phyloP scores from a whole-genome alignment of 2,329 filamentous ascomycete species.

The Aspergillus hortae region DNA sequence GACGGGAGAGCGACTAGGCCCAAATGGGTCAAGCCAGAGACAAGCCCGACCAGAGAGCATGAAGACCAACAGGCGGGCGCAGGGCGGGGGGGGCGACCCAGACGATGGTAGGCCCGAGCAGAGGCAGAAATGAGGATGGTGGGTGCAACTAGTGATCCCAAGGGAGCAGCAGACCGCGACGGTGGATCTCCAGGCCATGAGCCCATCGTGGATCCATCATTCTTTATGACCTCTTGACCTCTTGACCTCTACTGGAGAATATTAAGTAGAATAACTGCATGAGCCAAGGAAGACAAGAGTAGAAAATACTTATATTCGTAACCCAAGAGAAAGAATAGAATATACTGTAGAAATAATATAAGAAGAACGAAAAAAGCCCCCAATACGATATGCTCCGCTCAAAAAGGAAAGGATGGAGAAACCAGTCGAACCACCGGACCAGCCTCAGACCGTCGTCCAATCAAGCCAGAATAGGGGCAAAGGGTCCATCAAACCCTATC shows the following conservation, averaged over 20 bases:
- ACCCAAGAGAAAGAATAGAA: not conserved
- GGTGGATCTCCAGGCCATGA: slow-evolving; percentile 18
- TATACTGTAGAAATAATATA: not conserved
- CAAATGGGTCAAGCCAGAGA: not conserved
- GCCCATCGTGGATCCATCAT: slow-evolving; percentile 16
- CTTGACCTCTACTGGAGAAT: not conserved
- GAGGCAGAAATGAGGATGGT: slow-evolving; percentile 14
- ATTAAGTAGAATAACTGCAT: not conserved
- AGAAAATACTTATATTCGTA: not conserved
- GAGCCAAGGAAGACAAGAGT: not conserved
- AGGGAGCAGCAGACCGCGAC: slow-evolving; percentile 12
- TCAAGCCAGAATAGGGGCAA: not conserved
- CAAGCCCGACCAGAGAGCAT: slow-evolving; percentile 5
- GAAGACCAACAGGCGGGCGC: slow-evolving; percentile 16
- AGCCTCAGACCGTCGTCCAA: not conserved
- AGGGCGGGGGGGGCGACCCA: slow-evolving; percentile 19
- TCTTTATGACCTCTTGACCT: not conserved
- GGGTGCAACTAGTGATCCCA: slow-evolving; percentile 23
- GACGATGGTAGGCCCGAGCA: slow-evolving; percentile 15
- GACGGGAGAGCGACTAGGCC: slow-evolving; percentile 3
- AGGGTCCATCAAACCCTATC: not conserved
- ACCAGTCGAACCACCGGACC: not conserved
- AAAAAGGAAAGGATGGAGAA: not conserved
- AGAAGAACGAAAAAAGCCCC: not conserved
- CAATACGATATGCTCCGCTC: not conserved